phyloP scores from a whole-genome alignment of 2,329 filamentous ascomycete species.

The Penicillium sp. region DNA sequence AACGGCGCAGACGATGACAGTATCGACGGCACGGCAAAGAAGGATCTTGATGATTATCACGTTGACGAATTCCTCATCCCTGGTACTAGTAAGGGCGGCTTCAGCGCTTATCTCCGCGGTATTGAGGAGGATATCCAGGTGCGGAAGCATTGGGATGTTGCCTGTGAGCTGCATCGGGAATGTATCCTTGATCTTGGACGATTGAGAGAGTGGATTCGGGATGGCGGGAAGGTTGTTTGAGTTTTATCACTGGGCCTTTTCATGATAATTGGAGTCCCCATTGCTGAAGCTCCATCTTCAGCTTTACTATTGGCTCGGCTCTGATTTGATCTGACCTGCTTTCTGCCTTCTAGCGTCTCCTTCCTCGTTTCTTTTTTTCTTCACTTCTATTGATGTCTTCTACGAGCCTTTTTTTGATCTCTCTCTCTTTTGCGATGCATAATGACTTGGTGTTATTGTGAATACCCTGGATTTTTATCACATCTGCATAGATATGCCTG shows the following conservation, averaged over 20 bases:
- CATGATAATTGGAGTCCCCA: not conserved
- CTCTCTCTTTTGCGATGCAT: constrained; percentile 6
- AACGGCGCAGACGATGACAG: constrained; percentile 26
- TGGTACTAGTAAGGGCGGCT: constrained; percentile 42
- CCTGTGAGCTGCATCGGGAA: constrained; percentile 47
- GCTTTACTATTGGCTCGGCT: not conserved
- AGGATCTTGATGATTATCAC: constrained; percentile 18
- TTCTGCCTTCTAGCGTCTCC: not conserved
- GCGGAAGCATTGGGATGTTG: constrained; percentile 50
- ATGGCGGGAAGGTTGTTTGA: constrained; percentile 33
- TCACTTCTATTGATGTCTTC: constrained; percentile 7
- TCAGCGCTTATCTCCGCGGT: constrained; percentile 46
- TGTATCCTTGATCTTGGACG: constrained; percentile 44
- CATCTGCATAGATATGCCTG: constrained; percentile 6
- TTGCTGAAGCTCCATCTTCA: not conserved
- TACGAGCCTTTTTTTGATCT: not conserved
- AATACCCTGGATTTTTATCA: constrained; percentile 10
- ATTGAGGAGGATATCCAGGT: constrained; percentile 49
- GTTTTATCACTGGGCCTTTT: not conserved
- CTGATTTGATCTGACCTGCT: not conserved
- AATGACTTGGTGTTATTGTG: constrained; percentile 11
- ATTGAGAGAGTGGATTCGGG: constrained; percentile 40
- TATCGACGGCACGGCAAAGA: constrained; percentile 11
- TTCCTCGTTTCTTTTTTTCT: not conserved
- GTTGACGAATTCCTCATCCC: constrained; percentile 33